phyloP scores from a whole-genome alignment of 2,329 filamentous ascomycete genomes.

The Fusarium pseudonygamai region DNA sequence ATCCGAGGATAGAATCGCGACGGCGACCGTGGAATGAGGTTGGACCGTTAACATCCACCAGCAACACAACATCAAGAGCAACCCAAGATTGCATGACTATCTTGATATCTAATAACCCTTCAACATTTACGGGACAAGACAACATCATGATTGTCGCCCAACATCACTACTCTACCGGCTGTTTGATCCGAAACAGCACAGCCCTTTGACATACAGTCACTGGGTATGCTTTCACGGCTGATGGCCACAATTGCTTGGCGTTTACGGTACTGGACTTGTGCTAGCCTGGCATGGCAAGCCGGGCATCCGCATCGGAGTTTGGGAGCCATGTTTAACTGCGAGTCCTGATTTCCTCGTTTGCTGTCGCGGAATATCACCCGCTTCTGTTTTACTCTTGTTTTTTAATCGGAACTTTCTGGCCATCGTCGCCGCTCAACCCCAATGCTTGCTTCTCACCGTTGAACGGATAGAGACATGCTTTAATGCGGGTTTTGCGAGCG shows the following conservation, averaged over 20 bases:
- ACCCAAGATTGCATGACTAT: constrained; percentile 23
- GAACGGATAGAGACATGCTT: constrained; percentile 37
- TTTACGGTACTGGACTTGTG: constrained; percentile 37
- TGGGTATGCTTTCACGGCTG: constrained; percentile 32
- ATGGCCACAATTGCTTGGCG: constrained; percentile 36
- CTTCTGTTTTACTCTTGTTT: constrained; percentile 24
- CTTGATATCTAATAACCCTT: constrained; percentile 25
- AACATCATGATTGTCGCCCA: not conserved
- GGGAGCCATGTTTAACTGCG: constrained; percentile 28
- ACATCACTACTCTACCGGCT: constrained; percentile 26
- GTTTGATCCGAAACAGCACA: constrained; percentile 35
- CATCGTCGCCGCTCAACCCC: constrained; percentile 20
- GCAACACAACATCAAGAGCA: constrained; percentile 14
- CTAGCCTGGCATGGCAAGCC: constrained; percentile 35
- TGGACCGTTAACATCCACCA: constrained; percentile 19
- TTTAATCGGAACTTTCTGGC: constrained; percentile 31
- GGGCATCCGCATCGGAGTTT: constrained; percentile 41
- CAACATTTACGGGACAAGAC: not conserved
- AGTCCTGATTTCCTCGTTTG: constrained; percentile 7
- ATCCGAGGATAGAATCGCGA: constrained; percentile 52
- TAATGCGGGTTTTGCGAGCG: constrained; percentile 26
- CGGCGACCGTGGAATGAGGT: constrained; percentile 26
- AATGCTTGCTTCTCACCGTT: constrained; percentile 37
- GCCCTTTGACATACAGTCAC: constrained; percentile 11
- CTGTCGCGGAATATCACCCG: constrained; percentile 13